phyloP scores from a whole-genome alignment of 2,329 filamentous ascomycete genomes.

The Chaetomiaceae sp. region DNA sequence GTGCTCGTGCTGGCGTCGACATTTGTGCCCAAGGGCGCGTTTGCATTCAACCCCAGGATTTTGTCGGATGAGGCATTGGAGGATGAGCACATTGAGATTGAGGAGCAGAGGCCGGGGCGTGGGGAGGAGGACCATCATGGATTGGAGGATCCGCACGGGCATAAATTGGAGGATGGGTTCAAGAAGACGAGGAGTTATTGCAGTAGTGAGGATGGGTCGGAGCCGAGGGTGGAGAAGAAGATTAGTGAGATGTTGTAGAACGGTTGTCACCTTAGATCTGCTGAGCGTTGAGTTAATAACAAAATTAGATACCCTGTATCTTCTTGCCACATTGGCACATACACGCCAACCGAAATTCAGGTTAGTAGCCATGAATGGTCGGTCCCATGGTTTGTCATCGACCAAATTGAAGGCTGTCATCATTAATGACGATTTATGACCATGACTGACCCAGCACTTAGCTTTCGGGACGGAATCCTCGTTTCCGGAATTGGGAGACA shows the following conservation, averaged over 20 bases:
- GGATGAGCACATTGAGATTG: constrained; percentile 19
- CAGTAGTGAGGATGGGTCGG: constrained; percentile 16
- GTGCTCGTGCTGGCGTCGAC: constrained; percentile 40
- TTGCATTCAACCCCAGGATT: constrained; percentile 41
- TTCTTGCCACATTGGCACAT: no score
- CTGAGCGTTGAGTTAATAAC: no score
- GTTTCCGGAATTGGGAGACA: no score
- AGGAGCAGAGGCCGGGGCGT: constrained; percentile 7
- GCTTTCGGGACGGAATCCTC: no score
- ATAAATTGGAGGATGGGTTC: neutral
- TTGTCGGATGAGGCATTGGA: constrained; percentile 38
- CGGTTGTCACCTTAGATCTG: neutral
- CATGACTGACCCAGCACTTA: no score
- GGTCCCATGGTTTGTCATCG: no score
- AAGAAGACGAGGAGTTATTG: constrained; percentile 18
- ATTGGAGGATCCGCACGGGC: no score
- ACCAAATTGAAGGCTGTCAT: neutral
- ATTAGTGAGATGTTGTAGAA: constrained; percentile 16
- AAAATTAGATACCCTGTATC: no score
- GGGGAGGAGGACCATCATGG: neutral
- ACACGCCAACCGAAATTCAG: no score
- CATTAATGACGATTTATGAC: no score
- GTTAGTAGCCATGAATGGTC: no score
- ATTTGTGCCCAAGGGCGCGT: constrained; percentile 42
- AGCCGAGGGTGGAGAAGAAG: constrained; percentile 17